A percentile compares a stretch with the other conserved stretches of the same genome.
Evolutionary conservation across 257 asterid genomes (phyloP).

Genomic region (Solanum dulcamara): DNA sequence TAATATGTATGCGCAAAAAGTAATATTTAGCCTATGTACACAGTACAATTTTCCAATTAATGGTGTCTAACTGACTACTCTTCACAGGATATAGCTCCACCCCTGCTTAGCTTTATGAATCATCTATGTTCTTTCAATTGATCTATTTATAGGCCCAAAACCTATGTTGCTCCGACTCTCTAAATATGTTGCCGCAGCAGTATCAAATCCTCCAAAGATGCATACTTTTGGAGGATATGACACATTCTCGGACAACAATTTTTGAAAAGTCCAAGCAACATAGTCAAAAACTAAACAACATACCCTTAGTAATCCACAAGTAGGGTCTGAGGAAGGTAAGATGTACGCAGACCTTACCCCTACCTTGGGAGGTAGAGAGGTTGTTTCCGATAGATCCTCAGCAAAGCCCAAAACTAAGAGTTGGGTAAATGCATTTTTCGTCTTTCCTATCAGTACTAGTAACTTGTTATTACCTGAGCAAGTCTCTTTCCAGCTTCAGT

Average conservation of each 20-base stretch:
- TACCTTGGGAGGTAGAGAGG: background rate
- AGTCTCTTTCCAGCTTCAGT: constrained; percentile 85
- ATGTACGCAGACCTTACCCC: background rate
- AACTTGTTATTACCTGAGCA: constrained; percentile 48
- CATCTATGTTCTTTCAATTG: too few relatives aligned
- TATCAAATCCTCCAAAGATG: background rate
- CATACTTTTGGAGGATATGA: background rate
- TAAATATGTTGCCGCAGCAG: background rate
- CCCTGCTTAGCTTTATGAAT: too few relatives aligned
- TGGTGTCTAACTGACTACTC: too few relatives aligned
- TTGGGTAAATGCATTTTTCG: background rate
- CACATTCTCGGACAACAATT: background rate
- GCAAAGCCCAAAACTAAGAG: background rate
- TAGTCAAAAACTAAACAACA: background rate
- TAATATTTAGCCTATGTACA: too few relatives aligned
- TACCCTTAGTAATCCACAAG: background rate
- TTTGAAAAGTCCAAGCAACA: background rate
- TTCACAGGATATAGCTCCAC: too few relatives aligned
- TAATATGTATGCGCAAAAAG: too few relatives aligned
- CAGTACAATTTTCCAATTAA: too few relatives aligned
- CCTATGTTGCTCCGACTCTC: background rate
- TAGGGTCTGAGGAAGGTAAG: background rate
- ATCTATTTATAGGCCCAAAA: background rate
- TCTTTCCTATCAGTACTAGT: background rate
- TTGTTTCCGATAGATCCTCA: background rate